Conservation (phyloP, 495 filamentous ascomycete species). For the Aspergillus sclerotioniger region DNA sequence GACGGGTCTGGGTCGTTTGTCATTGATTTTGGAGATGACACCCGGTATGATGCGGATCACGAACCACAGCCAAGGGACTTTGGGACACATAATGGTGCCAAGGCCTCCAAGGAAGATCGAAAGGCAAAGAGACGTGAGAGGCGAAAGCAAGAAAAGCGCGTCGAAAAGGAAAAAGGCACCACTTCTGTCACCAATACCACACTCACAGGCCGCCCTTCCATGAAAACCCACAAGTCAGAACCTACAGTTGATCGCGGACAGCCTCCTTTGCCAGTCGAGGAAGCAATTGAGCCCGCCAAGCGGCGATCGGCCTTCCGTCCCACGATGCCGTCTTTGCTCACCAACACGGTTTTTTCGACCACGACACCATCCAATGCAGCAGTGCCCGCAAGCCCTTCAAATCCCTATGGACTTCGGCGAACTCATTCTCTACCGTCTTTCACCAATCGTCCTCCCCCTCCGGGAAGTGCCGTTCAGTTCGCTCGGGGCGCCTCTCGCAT, state of each 20-base stretch:
- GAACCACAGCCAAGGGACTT: slow-evolving; percentile 33
- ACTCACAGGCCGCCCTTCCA: slow-evolving; percentile 12
- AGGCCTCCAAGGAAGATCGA: slow-evolving; percentile 14
- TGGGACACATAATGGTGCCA: slow-evolving; percentile 9
- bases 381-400: slow-evolving; percentile 18
- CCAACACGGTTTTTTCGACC: slow-evolving; percentile 64
- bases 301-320: slow-evolving; percentile 45
- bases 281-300: slow-evolving; percentile 19
- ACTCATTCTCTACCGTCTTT: slow-evolving; percentile 77
- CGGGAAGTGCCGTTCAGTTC: slow-evolving; percentile 41
- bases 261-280: slow-evolving; percentile 9
- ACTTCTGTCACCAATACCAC: neutral
- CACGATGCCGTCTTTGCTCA: slow-evolving; percentile 56
- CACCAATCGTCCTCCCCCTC: slow-evolving; percentile 51
- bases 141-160: slow-evolving; percentile 41
- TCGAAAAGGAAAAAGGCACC: slow-evolving; percentile 25
- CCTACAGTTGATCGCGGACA: slow-evolving; percentile 13
- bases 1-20: slow-evolving; percentile 38
- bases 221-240: slow-evolving; percentile 9
- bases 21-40: slow-evolving; percentile 35
- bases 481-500: slow-evolving; percentile 38
- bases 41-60: slow-evolving; percentile 30
- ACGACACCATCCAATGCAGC: slow-evolving; percentile 31
- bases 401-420: slow-evolving; percentile 55
- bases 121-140: slow-evolving; percentile 29